Percentiles rank a stretch among this genome's conserved stretches.
Evolutionary conservation across 73 alveolate species (phyloP).

Genomic region (Symbiodinium natans): DNA sequence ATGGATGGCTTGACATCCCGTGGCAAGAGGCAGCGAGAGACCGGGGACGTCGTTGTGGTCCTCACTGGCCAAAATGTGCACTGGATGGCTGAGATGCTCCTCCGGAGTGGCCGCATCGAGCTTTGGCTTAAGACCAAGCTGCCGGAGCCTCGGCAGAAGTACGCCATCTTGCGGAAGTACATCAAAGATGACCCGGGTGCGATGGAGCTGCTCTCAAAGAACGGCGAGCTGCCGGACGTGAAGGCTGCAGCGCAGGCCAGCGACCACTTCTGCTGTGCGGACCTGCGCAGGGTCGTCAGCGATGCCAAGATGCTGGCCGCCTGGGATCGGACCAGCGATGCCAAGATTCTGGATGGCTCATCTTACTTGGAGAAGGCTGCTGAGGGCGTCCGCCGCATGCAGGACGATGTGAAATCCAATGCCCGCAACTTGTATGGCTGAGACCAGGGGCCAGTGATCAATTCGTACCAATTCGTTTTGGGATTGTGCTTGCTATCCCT

Average conservation of each 20-base stretch:
- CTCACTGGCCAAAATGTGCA: constrained; percentile 80
- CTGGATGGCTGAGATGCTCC: constrained; percentile 87
- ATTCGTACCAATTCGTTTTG: constrained; percentile 9
- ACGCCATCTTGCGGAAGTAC: constrained; percentile 3
- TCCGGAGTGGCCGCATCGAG: constrained; percentile 89
- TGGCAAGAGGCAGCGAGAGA: constrained; percentile 72
- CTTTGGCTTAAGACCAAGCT: constrained; percentile 77
- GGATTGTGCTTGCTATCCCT: neutral
- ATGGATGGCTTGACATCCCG: constrained; percentile 91
- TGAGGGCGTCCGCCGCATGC: constrained; percentile 87
- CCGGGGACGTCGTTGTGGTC: constrained; percentile 70
- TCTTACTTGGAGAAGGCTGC: constrained; percentile 72
- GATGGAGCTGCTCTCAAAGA: constrained; percentile 45
- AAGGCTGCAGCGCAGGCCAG: constrained; percentile 63
- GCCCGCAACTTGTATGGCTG: constrained; percentile 61
- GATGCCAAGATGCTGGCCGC: constrained; percentile 92
- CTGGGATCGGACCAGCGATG: constrained; percentile 55
- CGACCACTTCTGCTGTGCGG: constrained; percentile 75
- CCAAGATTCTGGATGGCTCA: constrained; percentile 40
- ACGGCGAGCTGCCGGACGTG: constrained; percentile 64
- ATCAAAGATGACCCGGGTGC: constrained; percentile 84
- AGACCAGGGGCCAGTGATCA: neutral
- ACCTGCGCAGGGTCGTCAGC: constrained; percentile 67
- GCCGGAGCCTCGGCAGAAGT: constrained; percentile 53
- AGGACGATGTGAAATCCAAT: constrained; percentile 47